phyloP scores from a whole-genome alignment of 2,329 filamentous ascomycete species.

The Sporothrix phasma region DNA sequence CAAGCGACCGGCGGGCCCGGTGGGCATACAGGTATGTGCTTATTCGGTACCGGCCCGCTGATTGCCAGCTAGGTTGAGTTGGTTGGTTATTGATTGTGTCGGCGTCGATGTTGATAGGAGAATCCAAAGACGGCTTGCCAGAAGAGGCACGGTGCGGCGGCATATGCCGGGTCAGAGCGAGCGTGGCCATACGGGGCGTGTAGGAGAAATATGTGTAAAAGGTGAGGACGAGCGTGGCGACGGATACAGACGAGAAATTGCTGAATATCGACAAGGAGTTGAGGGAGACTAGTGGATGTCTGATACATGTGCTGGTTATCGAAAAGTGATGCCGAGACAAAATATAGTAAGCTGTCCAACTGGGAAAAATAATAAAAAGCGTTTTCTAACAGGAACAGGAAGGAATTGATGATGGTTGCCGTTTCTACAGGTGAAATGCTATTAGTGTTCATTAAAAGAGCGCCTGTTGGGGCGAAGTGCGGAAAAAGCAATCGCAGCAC shows the following conservation, averaged over 20 bases:
- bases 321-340: too few relatives aligned
- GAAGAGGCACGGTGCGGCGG: slow-evolving; percentile 26
- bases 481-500: background rate
- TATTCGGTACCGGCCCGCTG: slow-evolving; percentile 59
- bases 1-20: slow-evolving; percentile 49
- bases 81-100: slow-evolving; percentile 27
- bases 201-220: background rate
- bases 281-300: background rate
- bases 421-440: background rate
- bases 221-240: background rate
- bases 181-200: slow-evolving; percentile 38
- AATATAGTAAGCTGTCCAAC: too few relatives aligned
- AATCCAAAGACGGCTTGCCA: slow-evolving; percentile 23
- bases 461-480: background rate
- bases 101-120: slow-evolving; percentile 30
- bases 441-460: background rate
- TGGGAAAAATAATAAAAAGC: too few relatives aligned
- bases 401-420: background rate
- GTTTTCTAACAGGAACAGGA: background rate
- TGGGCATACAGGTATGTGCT: slow-evolving; percentile 80
- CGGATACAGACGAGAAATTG: background rate
- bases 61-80: slow-evolving; percentile 23
- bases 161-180: slow-evolving; percentile 37
- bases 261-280: background rate
- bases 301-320: too few relatives aligned